Percentiles rank a stretch among this genome's conserved stretches.
These are phyloP conservation scores for Candida awuae DNA, from an alignment of 805 yeast genomes.

Conservation along the genomic window DNA sequence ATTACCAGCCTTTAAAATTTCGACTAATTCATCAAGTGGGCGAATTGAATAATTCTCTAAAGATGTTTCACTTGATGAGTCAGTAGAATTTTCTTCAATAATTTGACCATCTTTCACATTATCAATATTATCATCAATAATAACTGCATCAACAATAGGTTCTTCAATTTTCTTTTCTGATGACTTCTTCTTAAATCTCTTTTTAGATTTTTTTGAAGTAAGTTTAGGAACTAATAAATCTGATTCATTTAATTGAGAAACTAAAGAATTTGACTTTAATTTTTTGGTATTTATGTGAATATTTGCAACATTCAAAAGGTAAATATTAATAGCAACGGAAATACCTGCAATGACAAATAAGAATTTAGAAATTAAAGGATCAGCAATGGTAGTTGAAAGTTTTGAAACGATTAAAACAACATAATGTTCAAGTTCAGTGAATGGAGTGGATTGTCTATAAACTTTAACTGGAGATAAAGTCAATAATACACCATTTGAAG, in stretches of 20 bases:
- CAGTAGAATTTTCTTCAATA: slow-evolving; percentile 21
- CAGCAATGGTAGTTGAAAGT: slow-evolving; percentile 65
- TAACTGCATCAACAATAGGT: not conserved
- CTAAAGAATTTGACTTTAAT: not conserved
- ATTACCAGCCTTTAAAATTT: slow-evolving; percentile 61
- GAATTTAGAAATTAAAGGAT: slow-evolving; percentile 70
- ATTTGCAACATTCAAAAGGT: slow-evolving; percentile 80
- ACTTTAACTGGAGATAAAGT: slow-evolving; percentile 50
- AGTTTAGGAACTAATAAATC: no score
- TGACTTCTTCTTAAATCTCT: slow-evolving; percentile 6
- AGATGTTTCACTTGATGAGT: slow-evolving; percentile 18
- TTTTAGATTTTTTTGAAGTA: slow-evolving; percentile 4
- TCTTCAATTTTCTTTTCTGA: slow-evolving; percentile 1
- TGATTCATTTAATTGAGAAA: not conserved
- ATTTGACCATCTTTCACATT: slow-evolving; percentile 31
- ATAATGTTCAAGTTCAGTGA: slow-evolving; percentile 56
- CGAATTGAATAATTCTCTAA: slow-evolving; percentile 22
- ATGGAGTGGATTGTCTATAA: slow-evolving; percentile 48
- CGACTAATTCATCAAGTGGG: slow-evolving; percentile 57
- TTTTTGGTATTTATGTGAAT: slow-evolving; percentile 33
- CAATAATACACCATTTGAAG: slow-evolving; percentile 39
- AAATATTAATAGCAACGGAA: slow-evolving; percentile 74
- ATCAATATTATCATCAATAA: slow-evolving; percentile 11
- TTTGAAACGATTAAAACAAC: slow-evolving; percentile 43
- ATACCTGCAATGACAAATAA: slow-evolving; percentile 64